A percentile compares a stretch with the other conserved stretches of the same genome.
phyloP scores from a whole-genome alignment of 306 rosid genomes.

The Senna tora region DNA sequence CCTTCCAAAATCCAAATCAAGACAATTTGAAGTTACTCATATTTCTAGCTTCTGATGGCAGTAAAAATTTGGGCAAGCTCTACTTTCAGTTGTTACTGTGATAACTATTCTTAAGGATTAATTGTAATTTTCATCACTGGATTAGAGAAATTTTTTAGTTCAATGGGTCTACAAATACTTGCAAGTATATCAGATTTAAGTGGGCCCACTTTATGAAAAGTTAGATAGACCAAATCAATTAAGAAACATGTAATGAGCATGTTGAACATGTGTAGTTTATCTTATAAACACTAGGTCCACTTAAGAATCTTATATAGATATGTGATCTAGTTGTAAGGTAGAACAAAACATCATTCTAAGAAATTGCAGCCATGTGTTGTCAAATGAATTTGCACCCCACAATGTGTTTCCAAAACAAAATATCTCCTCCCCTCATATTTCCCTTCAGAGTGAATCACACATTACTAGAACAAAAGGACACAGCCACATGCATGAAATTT shows the following conservation, averaged over 20 bases:
- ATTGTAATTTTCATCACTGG: too few species aligned
- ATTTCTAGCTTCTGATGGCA: slow-evolving; percentile 17
- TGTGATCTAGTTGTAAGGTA: slow-evolving; percentile 13
- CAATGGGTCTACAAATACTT: too few species aligned
- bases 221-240: too few species aligned
- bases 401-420: neutral
- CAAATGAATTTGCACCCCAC: slow-evolving; percentile 3
- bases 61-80: neutral
- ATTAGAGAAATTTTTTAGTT: too few species aligned
- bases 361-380: neutral
- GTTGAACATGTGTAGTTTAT: neutral
- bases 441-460: slow-evolving; percentile 11
- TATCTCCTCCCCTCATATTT: neutral
- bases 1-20: neutral
- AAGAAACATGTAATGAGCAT: too few species aligned
- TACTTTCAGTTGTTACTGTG: too few species aligned
- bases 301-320: neutral
- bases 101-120: too few species aligned
- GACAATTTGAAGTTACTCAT: slow-evolving; percentile 8
- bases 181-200: too few species aligned
- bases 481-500: neutral
- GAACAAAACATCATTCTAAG: slow-evolving; percentile 1
- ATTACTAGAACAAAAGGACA: too few species aligned
- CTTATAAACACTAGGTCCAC: neutral
- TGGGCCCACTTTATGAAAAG: too few species aligned